phyloP scores from a whole-genome alignment of 2,329 filamentous ascomycete genomes.

The Lecanosticta acicola region DNA sequence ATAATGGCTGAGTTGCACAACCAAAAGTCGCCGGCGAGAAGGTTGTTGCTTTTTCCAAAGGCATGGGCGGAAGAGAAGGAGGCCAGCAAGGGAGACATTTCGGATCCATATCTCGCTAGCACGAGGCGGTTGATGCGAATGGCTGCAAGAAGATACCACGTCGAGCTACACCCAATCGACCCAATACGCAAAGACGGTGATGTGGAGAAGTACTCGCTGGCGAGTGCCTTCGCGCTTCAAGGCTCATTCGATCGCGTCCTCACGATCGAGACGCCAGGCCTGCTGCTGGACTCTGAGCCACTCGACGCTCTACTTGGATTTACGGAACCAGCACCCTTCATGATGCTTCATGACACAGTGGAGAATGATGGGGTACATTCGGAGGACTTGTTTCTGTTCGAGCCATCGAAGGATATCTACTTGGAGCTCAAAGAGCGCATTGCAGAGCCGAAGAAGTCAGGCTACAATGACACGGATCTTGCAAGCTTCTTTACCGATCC shows the following conservation, averaged over 20 bases:
- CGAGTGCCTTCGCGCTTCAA: slow-evolving; percentile 41
- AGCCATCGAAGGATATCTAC: slow-evolving; percentile 21
- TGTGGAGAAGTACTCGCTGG: slow-evolving; percentile 38
- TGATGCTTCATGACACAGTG: slow-evolving; percentile 26
- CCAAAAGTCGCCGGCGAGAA: slow-evolving; percentile 42
- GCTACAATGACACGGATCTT: slow-evolving; percentile 31
- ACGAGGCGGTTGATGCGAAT: slow-evolving; percentile 41
- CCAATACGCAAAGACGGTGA: slow-evolving; percentile 30
- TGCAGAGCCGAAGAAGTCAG: slow-evolving; percentile 3
- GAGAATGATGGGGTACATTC: slow-evolving; percentile 27
- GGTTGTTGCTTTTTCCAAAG: slow-evolving; percentile 43
- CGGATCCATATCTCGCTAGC: slow-evolving; percentile 40
- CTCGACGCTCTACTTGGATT: slow-evolving; percentile 38
- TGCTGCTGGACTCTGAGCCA: slow-evolving; percentile 43
- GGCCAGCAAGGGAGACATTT: slow-evolving; percentile 32
- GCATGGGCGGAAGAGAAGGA: slow-evolving; percentile 32
- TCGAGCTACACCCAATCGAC: slow-evolving; percentile 41
- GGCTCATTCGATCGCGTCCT: slow-evolving; percentile 42
- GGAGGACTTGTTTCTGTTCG: slow-evolving; percentile 32
- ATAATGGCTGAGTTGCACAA: slow-evolving; percentile 43
- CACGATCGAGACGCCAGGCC: slow-evolving; percentile 41
- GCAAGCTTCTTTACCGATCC: slow-evolving; percentile 24
- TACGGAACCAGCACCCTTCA: slow-evolving; percentile 26
- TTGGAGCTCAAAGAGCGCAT: slow-evolving; percentile 18
- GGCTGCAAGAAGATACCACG: slow-evolving; percentile 43